phyloP scores from a whole-genome alignment of 805 yeast genomes.

The Pichia phayaonensis region DNA sequence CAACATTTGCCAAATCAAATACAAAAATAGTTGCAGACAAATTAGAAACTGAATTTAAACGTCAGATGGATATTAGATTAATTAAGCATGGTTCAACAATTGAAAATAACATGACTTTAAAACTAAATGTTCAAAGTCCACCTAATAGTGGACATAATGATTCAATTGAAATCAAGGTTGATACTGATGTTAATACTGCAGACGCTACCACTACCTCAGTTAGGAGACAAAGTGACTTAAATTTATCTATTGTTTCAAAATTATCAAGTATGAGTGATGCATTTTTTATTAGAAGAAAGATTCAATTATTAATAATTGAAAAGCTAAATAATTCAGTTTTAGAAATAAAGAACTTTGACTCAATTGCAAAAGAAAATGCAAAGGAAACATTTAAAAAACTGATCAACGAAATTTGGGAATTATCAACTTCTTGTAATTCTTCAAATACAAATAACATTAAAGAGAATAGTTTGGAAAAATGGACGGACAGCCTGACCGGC shows the following conservation, averaged over 20 bases:
- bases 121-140: conserved; percentile 15
- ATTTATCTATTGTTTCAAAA: conserved; percentile 20
- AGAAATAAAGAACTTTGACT: conserved; percentile 8
- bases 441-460: conserved; percentile 18
- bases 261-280: conserved; percentile 31
- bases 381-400: conserved; percentile 12
- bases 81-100: conserved; percentile 1
- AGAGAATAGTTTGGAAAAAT: conserved; percentile 14
- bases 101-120: conserved; percentile 16
- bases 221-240: conserved; percentile 2
- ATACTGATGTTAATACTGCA: no score
- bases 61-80: background rate
- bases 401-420: conserved; percentile 20
- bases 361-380: conserved; percentile 16
- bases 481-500: conserved; percentile 17
- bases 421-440: conserved; percentile 18
- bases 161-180: background rate
- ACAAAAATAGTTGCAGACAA: conserved; percentile 1
- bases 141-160: background rate
- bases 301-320: conserved; percentile 27
- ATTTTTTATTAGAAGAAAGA: conserved; percentile 28
- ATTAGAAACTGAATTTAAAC: background rate
- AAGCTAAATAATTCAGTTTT: conserved; percentile 17
- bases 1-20: background rate
- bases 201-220: background rate